phyloP scores from a whole-genome alignment of 2,329 filamentous ascomycete genomes.

The Thielaviopsis ethacetica region DNA sequence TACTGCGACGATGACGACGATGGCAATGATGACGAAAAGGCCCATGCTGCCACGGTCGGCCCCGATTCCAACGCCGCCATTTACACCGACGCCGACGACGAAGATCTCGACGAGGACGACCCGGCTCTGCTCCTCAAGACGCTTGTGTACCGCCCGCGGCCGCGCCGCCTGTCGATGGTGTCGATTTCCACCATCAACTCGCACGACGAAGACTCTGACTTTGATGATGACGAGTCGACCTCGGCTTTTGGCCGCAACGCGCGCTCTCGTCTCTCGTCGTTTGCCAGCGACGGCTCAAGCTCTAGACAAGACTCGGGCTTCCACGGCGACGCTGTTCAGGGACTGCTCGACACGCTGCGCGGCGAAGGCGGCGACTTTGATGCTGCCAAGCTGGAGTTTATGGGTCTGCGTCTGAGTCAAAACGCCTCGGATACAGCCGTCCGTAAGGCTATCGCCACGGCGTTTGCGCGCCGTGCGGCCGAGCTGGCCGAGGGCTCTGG shows the following conservation, averaged over 20 bases:
- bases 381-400: constrained; percentile 70
- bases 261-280: constrained; percentile 50
- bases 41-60: constrained; percentile 31
- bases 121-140: constrained; percentile 36
- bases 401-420: constrained; percentile 76
- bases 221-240: constrained; percentile 35
- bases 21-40: too few relatives aligned
- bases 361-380: constrained; percentile 67
- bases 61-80: constrained; percentile 31
- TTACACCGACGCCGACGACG: constrained; percentile 30
- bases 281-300: constrained; percentile 56
- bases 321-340: constrained; percentile 72
- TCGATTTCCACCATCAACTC: constrained; percentile 36
- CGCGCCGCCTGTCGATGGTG: constrained; percentile 33
- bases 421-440: constrained; percentile 84
- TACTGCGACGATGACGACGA: too few relatives aligned
- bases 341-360: constrained; percentile 72
- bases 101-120: constrained; percentile 33
- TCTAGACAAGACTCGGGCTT: constrained; percentile 44
- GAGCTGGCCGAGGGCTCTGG: constrained; percentile 45
- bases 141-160: constrained; percentile 37
- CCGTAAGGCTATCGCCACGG: constrained; percentile 67
- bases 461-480: constrained; percentile 67
- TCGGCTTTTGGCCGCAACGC: constrained; percentile 40
- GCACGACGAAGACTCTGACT: constrained; percentile 42